Evolutionary conservation across 1,284 basidiomycete genomes (phyloP), one percentile per base, ranked within the genome.

Genomic region (Cryptococcus hybrid): DNA sequence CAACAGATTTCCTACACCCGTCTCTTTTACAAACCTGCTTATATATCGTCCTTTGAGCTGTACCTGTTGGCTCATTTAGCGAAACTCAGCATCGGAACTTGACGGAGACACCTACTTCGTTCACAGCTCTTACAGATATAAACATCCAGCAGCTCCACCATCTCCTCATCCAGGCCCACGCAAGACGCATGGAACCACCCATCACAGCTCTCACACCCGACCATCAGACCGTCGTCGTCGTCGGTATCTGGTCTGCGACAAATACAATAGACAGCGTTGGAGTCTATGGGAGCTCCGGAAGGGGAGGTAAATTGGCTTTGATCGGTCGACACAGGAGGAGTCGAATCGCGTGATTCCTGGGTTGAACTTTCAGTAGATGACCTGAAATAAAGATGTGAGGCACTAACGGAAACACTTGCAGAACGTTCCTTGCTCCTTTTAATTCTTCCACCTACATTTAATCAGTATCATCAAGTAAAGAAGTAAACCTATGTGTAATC

Each of bases 201-300:
- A 45, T 76, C 70, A 56, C 76, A 78, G 36, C 73, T 74, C 44
- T 78, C 76, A 52, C 76, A 78, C 5, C 69, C 75, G 1, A 78
- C 58, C 69, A 74, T 73, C 0, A 59, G 60, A 8, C 57, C 60
- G 9, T 69, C 68, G n/a, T 67, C 67, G n/a, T 71, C 69, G 24
- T 76, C 73, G 9, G 67, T 68, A 15, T 56, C 57, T 13, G 63
- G 54, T 49, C 68, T 74, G 30, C 66, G 59, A 58, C 76, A 78
- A 39, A 76, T 57, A 47, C 76, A 76, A 52, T 71, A 75, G 2
- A 67, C 54, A 7, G 56, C 52, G 13, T 60, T 62, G n/a, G 60
- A 51, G 38, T 71, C 69, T 37, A 46, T 40, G 12, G 15, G 30
- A 12, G 51, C 49, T 11, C 46, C 49, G 47, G 35, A 40, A 39